A percentile compares a stretch with the other conserved stretches of the same genome.
Conservation (phyloP, 129 eudicot species). For the Scalesia atractyloides region DNA sequence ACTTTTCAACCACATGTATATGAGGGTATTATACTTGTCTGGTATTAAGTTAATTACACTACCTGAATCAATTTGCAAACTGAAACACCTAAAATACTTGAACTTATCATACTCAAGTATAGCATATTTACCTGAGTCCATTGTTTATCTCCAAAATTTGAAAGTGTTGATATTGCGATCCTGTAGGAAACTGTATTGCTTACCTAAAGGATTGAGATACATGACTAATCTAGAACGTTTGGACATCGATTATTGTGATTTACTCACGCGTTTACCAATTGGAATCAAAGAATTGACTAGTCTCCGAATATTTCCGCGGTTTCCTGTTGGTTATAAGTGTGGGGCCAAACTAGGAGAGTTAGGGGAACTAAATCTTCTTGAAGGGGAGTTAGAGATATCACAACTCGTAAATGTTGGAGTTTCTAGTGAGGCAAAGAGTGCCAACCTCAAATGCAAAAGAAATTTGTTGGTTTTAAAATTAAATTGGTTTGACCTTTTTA, state of each 20-base stretch:
- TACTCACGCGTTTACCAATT: not conserved
- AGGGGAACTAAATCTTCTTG: conserved; percentile 10
- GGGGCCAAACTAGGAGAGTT: conserved; percentile 17
- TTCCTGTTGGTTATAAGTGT: too few species aligned
- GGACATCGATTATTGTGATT: not conserved
- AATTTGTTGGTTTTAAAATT: not conserved
- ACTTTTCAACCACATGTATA: not conserved
- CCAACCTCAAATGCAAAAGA: conserved; percentile 10
- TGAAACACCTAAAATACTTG: conserved; percentile 25
- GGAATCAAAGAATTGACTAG: conserved; percentile 10
- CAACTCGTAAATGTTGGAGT: conserved; percentile 11
- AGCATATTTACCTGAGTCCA: conserved; percentile 35
- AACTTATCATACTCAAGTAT: conserved; percentile 27
- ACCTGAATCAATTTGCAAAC: conserved; percentile 11
- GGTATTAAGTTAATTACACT: not conserved
- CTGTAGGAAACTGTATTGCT: not conserved
- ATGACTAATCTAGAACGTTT: conserved; percentile 7
- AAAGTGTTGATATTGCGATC: conserved; percentile 6
- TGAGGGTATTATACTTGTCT: conserved; percentile 20
- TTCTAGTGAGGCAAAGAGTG: conserved; percentile 21
- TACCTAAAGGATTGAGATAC: conserved; percentile 6
- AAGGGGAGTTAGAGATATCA: not conserved
- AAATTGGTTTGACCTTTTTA: not conserved
- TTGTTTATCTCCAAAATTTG: conserved; percentile 34
- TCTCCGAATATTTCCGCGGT: not conserved